Evolutionary conservation across 306 rosid species (phyloP), one percentile per base, ranked within the genome.

Genomic region (Sicyos baderoa): DNA sequence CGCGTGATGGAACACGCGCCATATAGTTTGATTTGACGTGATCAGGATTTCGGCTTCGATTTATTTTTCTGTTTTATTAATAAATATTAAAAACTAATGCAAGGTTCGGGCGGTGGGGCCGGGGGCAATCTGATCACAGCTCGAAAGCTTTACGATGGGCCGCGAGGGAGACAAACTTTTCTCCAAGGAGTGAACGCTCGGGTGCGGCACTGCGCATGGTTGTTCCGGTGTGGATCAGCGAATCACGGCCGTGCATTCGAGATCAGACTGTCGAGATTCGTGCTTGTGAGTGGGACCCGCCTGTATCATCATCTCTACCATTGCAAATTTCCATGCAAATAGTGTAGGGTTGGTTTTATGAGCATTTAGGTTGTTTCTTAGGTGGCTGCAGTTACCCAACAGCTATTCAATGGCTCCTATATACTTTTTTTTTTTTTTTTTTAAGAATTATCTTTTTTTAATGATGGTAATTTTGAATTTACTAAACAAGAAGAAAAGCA

Each of bases 1-100:
- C 2, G 71, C 19, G 40, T 66, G 19, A 8, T 5, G 2, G 53
- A 45, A 35, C 79, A 71, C 79, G 79, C 82, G 79, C 82, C 48
- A 21, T 16, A 13, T 27, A 13, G 68, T 53, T 25, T 72, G 16
- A 54, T 60, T 56, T 55, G 42, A 74, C 25, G 9, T n/a, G 21
- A 7, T 70, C 69, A 63, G 14, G 53, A 63, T 55, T 74, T 74
- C 82, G 74, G 82, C 52, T 75, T 70, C 69, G 9, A 55, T 25
- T 74, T 59, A 16, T 55, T 51, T 45, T 29, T 29, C 35, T 29
- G 35, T 29, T 29, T 29, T 2, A 29, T 29, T 29, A 29, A 29
- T 29, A 25, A 29, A 25, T 29, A 29, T 29, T 5, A 29, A 2
- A 29, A 2, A 29, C 2, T 21, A 10, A 4, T 57, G 22, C 35